Evolutionary conservation across 345 rosid genomes (phyloP).

Genomic region (Hypericum androsaemum): DNA sequence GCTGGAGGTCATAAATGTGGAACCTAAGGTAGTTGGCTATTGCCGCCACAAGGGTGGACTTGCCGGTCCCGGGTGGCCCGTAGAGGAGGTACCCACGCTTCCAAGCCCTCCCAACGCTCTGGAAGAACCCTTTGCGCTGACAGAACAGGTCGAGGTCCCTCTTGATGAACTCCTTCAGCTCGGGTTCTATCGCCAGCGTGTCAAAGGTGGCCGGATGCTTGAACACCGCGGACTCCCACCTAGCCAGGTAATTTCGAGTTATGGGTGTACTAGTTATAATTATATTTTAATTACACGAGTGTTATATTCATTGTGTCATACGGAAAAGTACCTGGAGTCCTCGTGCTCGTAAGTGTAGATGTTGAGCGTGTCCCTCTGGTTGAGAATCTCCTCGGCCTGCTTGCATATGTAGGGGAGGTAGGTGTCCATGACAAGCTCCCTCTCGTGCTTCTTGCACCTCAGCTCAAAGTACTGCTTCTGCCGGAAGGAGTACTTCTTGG

Average conservation of each 20-base stretch:
- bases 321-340: no score
- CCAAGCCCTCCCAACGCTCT: not conserved
- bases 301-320: no score
- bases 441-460: not conserved
- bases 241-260: no score
- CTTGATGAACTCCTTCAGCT: not conserved
- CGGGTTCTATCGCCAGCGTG: not conserved
- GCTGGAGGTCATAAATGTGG: conserved; percentile 1
- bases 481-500: not conserved
- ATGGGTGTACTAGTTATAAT: no score
- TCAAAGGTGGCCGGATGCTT: conserved; percentile 2
- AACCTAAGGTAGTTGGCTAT: not conserved
- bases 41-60: not conserved
- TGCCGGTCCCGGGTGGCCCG: not conserved
- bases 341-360: not conserved
- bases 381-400: not conserved
- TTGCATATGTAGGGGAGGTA: not conserved
- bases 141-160: not conserved
- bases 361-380: not conserved
- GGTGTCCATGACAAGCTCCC: not conserved
- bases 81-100: not conserved
- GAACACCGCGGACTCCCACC: conserved; percentile 1
- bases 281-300: no score
- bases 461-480: not conserved
- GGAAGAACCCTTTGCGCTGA: not conserved